phyloP scores from a whole-genome alignment of 139 green algal genomes.

The Chlorella ohadii region DNA sequence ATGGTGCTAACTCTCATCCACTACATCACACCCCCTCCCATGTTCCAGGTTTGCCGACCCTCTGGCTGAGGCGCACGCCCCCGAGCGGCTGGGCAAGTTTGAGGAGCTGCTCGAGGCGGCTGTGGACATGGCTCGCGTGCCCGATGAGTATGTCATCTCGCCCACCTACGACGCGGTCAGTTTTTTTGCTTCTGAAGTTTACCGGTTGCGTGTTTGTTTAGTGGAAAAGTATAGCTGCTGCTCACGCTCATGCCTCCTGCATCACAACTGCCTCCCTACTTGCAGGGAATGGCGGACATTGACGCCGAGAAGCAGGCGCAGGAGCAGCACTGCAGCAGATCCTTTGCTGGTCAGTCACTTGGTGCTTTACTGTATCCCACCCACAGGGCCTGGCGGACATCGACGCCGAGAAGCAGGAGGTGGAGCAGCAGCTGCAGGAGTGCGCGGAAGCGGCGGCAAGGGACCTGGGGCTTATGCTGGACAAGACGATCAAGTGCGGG shows the following conservation, averaged over 20 bases:
- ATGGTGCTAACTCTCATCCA: too few species aligned
- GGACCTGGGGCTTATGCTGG: conserved; percentile 85
- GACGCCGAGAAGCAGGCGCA: conserved; percentile 59
- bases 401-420: conserved; percentile 57
- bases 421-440: conserved; percentile 67
- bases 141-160: conserved; percentile 95
- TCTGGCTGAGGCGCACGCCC: conserved; percentile 72
- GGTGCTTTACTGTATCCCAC: too few species aligned
- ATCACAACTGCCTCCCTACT: too few species aligned
- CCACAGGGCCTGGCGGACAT: conserved; percentile 54
- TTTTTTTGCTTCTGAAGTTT: too few species aligned
- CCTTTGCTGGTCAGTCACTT: too few species aligned
- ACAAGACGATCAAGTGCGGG: conserved; percentile 87
- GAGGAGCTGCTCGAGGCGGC: conserved; percentile 95
- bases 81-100: conserved; percentile 92
- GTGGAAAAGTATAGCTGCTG: too few species aligned
- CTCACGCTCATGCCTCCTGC: too few species aligned
- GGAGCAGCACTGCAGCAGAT: conserved; percentile 61
- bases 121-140: conserved; percentile 91
- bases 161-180: conserved; percentile 76
- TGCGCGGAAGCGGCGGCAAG: conserved; percentile 47
- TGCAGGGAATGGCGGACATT: conserved; percentile 53
- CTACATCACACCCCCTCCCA: too few species aligned
- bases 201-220: too few species aligned
- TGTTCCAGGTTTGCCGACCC: conserved; percentile 69